phyloP scores from a whole-genome alignment of 768 basidiomycete species.

The Boletus bicolor region DNA sequence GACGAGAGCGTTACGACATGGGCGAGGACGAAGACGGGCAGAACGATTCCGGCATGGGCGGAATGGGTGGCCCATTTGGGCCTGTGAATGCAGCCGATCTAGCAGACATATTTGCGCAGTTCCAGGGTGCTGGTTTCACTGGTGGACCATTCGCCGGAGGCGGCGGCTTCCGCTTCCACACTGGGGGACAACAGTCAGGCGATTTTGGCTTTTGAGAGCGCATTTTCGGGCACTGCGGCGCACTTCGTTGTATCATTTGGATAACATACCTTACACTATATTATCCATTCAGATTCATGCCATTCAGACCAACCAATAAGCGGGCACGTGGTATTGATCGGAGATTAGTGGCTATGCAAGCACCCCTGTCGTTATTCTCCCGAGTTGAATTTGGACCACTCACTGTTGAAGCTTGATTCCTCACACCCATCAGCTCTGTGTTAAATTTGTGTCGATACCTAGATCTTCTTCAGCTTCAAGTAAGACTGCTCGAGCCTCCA shows the following conservation, averaged over 20 bases:
- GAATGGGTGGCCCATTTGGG: slow-evolving; percentile 42
- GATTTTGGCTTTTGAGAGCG: slow-evolving; percentile 22
- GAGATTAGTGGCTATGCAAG: background rate
- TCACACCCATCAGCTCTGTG: background rate
- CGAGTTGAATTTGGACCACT: background rate
- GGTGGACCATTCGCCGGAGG: slow-evolving; percentile 30
- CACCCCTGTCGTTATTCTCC: slow-evolving; percentile 20
- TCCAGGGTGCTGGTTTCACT: slow-evolving; percentile 40
- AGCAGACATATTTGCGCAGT: slow-evolving; percentile 62
- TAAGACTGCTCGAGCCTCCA: background rate
- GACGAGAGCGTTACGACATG: slow-evolving; percentile 73
- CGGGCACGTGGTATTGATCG: slow-evolving; percentile 8
- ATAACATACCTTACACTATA: slow-evolving; percentile 10
- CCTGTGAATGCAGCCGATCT: slow-evolving; percentile 49
- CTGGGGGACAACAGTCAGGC: slow-evolving; percentile 3
- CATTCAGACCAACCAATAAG: background rate
- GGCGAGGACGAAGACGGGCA: slow-evolving; percentile 80
- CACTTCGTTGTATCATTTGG: background rate
- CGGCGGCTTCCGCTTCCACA: slow-evolving; percentile 31
- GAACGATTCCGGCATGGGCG: slow-evolving; percentile 40
- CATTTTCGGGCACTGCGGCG: background rate
- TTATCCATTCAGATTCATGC: background rate
- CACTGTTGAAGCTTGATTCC: background rate
- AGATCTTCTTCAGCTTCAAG: background rate
- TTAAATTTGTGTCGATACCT: background rate